These are phyloP conservation scores for Penicillium crustosum DNA, from an alignment of 2,329 filamentous ascomycete genomes.

Conservation along the genomic window DNA sequence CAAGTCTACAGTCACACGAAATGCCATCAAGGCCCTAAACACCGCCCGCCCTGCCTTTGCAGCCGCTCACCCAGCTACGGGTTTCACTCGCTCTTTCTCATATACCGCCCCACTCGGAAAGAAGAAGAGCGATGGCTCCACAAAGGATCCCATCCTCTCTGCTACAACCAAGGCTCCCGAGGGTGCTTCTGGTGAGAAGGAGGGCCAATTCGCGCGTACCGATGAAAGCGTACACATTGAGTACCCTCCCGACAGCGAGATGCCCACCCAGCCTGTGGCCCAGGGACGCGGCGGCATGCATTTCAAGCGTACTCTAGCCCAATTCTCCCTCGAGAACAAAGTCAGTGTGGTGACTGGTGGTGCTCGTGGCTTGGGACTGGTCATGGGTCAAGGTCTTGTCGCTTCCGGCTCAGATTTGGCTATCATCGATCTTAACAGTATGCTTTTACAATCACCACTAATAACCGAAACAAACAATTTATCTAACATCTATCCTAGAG, in stretches of 20 bases:
- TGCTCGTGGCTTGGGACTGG: constrained; percentile 81
- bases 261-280: constrained; percentile 70
- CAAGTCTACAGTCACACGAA: constrained; percentile 28
- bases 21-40: constrained; percentile 26
- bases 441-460: constrained; percentile 33
- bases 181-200: constrained; percentile 43
- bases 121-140: constrained; percentile 26
- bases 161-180: constrained; percentile 35
- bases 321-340: constrained; percentile 81
- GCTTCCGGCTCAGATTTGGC: constrained; percentile 85
- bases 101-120: constrained; percentile 29
- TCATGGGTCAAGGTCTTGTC: constrained; percentile 90
- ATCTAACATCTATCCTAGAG: constrained; percentile 51
- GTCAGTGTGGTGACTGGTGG: constrained; percentile 87
- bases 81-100: constrained; percentile 31
- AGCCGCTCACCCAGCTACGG: constrained; percentile 20
- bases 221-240: constrained; percentile 75
- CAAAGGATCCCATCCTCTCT: constrained; percentile 27
- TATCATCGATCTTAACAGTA: constrained; percentile 91
- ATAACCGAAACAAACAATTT: not conserved
- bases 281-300: constrained; percentile 76
- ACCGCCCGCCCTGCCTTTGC: constrained; percentile 1
- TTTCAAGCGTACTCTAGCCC: constrained; percentile 79
- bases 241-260: constrained; percentile 71
- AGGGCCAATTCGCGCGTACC: constrained; percentile 74